Conservation (phyloP, 1,139 yeast genomes). For the Blastobotrys persicus region DNA sequence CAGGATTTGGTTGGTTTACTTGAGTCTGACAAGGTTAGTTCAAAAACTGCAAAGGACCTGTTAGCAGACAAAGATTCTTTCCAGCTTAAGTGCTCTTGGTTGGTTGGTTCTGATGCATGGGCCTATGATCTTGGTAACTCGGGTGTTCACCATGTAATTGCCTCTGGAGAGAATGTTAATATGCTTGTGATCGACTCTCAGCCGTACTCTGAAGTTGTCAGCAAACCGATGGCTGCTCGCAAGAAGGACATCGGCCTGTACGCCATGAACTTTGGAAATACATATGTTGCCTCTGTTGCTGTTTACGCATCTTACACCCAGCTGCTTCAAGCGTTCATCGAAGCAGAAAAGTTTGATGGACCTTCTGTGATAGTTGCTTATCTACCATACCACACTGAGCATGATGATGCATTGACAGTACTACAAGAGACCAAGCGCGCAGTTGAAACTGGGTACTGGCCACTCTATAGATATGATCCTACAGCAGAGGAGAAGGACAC, state of each 20-base stretch:
- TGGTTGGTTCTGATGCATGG: constrained; percentile 95
- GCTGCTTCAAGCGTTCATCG: constrained; percentile 80
- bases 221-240: constrained; percentile 41
- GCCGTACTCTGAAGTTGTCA: constrained; percentile 53
- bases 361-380: constrained; percentile 91
- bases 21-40: constrained; percentile 38
- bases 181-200: constrained; percentile 89
- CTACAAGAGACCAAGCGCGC: constrained; percentile 86
- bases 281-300: constrained; percentile 93
- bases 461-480: constrained; percentile 85
- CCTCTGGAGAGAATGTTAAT: constrained; percentile 76
- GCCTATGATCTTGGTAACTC: constrained; percentile 88
- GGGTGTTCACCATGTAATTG: constrained; percentile 81
- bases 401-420: constrained; percentile 67
- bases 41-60: constrained; percentile 46
- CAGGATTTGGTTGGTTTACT: constrained; percentile 45
- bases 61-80: constrained; percentile 49
- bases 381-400: constrained; percentile 69
- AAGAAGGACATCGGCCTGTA: constrained; percentile 93
- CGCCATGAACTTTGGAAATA: constrained; percentile 90
- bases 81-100: constrained; percentile 62
- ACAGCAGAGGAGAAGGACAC: constrained; percentile 47
- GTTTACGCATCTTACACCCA: constrained; percentile 92
- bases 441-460: constrained; percentile 95
- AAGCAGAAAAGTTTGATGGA: constrained; percentile 84